Evolutionary conservation across 2,329 filamentous ascomycete species (phyloP), one percentile per base, ranked within the genome.

Genomic region (Beauveria bassiana): DNA sequence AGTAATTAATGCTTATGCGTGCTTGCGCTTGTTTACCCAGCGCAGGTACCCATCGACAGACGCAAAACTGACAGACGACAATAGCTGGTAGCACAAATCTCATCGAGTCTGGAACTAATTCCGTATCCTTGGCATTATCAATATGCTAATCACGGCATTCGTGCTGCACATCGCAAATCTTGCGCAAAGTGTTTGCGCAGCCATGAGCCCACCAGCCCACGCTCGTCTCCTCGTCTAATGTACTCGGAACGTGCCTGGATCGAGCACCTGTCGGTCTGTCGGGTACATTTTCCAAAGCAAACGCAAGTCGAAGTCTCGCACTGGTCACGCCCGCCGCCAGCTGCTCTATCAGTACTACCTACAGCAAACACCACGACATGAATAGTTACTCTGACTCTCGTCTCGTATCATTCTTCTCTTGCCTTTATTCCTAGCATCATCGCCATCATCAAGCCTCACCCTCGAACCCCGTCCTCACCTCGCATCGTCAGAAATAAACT

Each of bases 251-350:
- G 46, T 51, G 31, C 46, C 45, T 59, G 45, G 51, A 31, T 51
- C 56, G 46, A 50, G 56, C 55, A 42, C 28, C 24, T 47, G 45
- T 58, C 55, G 45, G 45, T 46, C 45, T 50, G 45, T 51, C 56
- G 56, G 56, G 56, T 59, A 51, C 56, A 24, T 50, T 51, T 42
- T 51, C 56, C 56, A 47, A 38, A 28, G 24, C 43, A 46, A 24
- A 22, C 7, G 3, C 24, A 18, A 18, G 22, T 50, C 18, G 47
- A 55, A 55, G 26, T 26, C 42, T 46, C 26, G 53, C 42, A 46
- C 47, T 38, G 12, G n/a, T 42, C 26, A n/a, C 7, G 49, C 18
- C 51, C 34, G 34, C 38, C 20, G 38, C 34, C 12, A 3, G n/a
- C 42, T 24, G 40, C 40, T 14, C 14, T 18, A 18, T 5, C 12